Conservation (phyloP, 306 rosid genomes). For the Dalbergia cochinchinensis region DNA sequence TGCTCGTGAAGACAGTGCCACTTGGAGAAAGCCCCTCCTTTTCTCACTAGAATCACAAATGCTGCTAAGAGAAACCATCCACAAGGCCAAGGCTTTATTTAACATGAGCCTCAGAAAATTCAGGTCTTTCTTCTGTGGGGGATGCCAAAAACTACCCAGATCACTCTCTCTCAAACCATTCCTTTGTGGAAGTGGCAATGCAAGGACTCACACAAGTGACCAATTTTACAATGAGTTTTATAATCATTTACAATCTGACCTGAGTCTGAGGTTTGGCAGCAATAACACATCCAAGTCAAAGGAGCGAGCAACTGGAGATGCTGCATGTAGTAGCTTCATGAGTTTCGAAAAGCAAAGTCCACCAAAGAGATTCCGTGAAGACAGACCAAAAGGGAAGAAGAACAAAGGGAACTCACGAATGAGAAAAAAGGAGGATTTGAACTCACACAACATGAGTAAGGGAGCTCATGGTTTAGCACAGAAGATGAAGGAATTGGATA, state of each 20-base stretch:
- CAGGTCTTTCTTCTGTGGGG: conserved; percentile 63
- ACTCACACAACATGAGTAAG: conserved; percentile 41
- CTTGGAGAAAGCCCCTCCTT: conserved; percentile 42
- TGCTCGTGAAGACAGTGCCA: conserved; percentile 49
- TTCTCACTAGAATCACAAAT: conserved; percentile 57
- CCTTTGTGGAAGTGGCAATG: conserved; percentile 57
- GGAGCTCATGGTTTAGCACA: conserved; percentile 58
- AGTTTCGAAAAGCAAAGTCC: conserved; percentile 49
- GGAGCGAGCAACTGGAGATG: conserved; percentile 55
- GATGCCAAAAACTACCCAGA: conserved; percentile 74
- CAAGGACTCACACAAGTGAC: conserved; percentile 54
- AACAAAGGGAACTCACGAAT: conserved; percentile 42
- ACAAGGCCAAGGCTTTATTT: conserved; percentile 58
- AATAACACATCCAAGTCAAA: conserved; percentile 34
- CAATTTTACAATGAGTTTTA: conserved; percentile 67
- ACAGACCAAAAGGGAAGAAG: conserved; percentile 54
- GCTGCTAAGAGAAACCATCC: conserved; percentile 70
- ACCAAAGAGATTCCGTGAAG: conserved; percentile 51
- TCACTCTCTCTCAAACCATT: conserved; percentile 63
- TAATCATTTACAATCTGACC: conserved; percentile 75
- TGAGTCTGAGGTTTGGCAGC: conserved; percentile 49
- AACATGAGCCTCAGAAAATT: conserved; percentile 61
- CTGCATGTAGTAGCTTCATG: conserved; percentile 40
- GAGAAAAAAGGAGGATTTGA: conserved; percentile 52
- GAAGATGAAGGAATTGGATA: conserved; percentile 83